Percentiles rank a stretch among this genome's conserved stretches.
phyloP scores from a whole-genome alignment of 1,139 yeast species.

The Petasospora rhodanensis region DNA sequence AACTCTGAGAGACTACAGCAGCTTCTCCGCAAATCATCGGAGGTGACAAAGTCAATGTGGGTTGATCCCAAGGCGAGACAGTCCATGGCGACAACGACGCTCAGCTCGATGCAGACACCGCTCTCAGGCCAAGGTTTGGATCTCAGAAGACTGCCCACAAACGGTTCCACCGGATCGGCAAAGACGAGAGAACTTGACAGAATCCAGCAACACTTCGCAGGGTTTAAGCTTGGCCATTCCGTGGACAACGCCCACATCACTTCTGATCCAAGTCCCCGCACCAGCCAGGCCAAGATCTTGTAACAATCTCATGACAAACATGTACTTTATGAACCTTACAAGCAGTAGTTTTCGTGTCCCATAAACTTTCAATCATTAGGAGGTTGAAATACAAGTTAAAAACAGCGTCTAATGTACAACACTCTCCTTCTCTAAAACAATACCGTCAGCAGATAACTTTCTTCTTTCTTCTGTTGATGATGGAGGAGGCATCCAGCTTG shows the following conservation, averaged over 20 bases:
- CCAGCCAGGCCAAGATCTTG: too few relatives aligned
- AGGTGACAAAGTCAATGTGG: conserved; percentile 11
- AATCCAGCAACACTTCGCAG: conserved; percentile 11
- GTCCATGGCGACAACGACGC: conserved; percentile 1
- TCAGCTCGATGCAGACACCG: conserved; percentile 5
- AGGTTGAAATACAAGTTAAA: too few relatives aligned
- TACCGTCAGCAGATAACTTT: conserved; percentile 23
- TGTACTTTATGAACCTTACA: too few relatives aligned
- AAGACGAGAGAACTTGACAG: conserved; percentile 6
- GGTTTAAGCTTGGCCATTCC: conserved; percentile 5
- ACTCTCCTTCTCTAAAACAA: too few relatives aligned
- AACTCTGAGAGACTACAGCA: conserved; percentile 6
- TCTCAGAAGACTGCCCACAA: background rate
- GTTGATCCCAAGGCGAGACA: conserved; percentile 3
- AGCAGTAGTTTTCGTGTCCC: too few relatives aligned
- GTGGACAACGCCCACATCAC: conserved; percentile 1
- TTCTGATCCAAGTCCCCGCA: conserved; percentile 11
- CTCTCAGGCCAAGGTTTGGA: conserved; percentile 2
- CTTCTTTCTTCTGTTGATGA: conserved; percentile 66
- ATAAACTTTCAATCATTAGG: too few relatives aligned
- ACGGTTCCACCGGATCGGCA: too few relatives aligned
- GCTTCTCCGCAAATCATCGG: conserved; percentile 9
- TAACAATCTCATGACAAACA: too few relatives aligned
- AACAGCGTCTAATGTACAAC: too few relatives aligned
- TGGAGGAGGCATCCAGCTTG: conserved; percentile 73